Base-by-base conservation (phyloP, 1,284 basidiomycete genomes). In the Trichosporon coremiiforme region DNA sequence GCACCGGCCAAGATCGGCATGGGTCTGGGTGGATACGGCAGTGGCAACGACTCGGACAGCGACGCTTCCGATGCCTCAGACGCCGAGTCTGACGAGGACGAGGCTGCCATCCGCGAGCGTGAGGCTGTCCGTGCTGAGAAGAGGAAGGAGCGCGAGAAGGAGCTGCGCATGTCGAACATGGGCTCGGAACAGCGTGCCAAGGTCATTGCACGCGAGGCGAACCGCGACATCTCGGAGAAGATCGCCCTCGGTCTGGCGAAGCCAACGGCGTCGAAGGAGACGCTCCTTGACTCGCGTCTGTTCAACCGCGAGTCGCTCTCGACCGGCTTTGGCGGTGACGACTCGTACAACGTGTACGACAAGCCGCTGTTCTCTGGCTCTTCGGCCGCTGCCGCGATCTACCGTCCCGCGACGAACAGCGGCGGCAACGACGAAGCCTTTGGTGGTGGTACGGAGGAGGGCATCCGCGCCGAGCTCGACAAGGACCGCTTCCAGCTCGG, bases 161-260 rank as follows among this genome's bases (percentile, higher is more conserved):
- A 99, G 85, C 89, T 99, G 90, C 88, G 97, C 70, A 97, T 99
- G 95, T 95, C 89, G 84, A 98, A 98, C 80, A 99, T 99, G 97
- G 97, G 97, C 45, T 90, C 90, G 41, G 97, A 99, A 84, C 92
- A 94, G 81, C 89, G 97, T 6, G 95, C 97, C 25, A 97, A 97
- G 85, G 90, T 94, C 87, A 87, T 99, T 68, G 94, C 95, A 29
- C 85, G 85, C 70, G 93, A 98, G 80, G 95, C 95, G 85, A 98
- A 99, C 82, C 92, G 97, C 77, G 97, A 99, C 80, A 98, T 99
- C 65, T 98, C 96, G 0, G 97, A 99, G 84, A 99, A 99, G 86
- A 91, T 99, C 68, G 97, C 97, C 1, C 88, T 99, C 25, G 97
- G 97, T 45, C 88, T 99, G 53, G 97, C 97, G 60, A 99, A 99